phyloP scores from a whole-genome alignment of 129 eudicot species.

The Gnaphalium uliginosum region DNA sequence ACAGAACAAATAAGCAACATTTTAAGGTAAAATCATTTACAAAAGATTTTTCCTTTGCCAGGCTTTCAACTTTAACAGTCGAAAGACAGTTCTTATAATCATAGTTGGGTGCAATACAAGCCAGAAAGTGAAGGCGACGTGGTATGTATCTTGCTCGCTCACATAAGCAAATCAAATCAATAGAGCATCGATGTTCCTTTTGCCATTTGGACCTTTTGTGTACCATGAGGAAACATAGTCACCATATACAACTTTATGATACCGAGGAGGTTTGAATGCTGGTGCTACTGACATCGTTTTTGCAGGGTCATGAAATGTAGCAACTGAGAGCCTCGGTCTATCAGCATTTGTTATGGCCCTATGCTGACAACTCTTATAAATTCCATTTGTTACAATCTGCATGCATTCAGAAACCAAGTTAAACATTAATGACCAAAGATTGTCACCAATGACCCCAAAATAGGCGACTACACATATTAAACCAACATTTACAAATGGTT shows the following conservation, averaged over 20 bases:
- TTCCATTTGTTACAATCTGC: constrained; percentile 87
- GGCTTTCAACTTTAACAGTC: neutral
- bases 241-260: constrained; percentile 66
- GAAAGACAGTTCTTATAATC: neutral
- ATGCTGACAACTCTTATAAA: constrained; percentile 72
- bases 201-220: constrained; percentile 99
- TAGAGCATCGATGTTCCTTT: constrained; percentile 80
- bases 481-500: neutral
- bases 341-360: constrained; percentile 78
- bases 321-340: constrained; percentile 77
- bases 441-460: neutral
- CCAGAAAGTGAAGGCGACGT: neutral
- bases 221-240: constrained; percentile 92
- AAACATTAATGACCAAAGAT: neutral
- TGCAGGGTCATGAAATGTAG: constrained; percentile 95
- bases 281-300: constrained; percentile 63
- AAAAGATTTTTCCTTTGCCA: neutral
- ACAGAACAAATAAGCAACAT: constrained; percentile 1
- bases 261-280: constrained; percentile 59
- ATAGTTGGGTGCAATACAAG: neutral
- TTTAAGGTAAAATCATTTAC: neutral
- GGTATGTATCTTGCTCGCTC: constrained; percentile 7
- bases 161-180: constrained; percentile 8
- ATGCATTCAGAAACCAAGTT: constrained; percentile 33
- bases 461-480: neutral